phyloP scores from a whole-genome alignment of 345 rosid species.

The Moringa oleifera region DNA sequence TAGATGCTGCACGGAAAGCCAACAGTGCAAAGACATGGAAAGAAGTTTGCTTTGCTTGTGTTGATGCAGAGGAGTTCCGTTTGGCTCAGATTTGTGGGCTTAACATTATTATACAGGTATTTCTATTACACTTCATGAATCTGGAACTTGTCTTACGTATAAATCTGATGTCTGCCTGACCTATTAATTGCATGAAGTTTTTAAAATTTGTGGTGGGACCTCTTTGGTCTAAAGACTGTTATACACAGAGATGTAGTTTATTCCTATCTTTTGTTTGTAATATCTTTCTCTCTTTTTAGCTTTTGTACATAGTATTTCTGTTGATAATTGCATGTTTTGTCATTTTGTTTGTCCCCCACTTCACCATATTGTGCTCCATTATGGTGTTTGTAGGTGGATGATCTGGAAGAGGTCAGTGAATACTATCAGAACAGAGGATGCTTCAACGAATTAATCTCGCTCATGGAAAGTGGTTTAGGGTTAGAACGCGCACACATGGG shows the following conservation, averaged over 20 bases:
- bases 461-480: conserved; percentile 98
- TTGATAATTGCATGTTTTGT: conserved; percentile 2
- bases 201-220: background rate
- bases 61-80: conserved; percentile 96
- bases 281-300: background rate
- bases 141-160: no score
- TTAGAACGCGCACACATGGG: conserved; percentile 99
- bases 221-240: background rate
- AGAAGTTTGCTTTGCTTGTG: conserved; percentile 99
- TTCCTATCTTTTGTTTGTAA: background rate
- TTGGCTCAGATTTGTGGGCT: conserved; percentile 97
- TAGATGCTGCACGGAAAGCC: conserved; percentile 98
- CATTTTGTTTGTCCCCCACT: background rate
- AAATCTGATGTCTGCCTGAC: no score
- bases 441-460: conserved; percentile 94
- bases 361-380: background rate
- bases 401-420: conserved; percentile 94
- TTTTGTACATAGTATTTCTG: background rate
- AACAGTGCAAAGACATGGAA: conserved; percentile 99
- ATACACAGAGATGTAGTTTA: background rate
- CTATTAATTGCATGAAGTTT: no score
- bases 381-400: conserved; percentile 66
- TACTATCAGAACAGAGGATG: conserved; percentile 95
- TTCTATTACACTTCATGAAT: conserved; percentile 1
- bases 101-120: conserved; percentile 88